Base-by-base conservation (phyloP, 495 filamentous ascomycete species). In the Neurospora intermedia region DNA sequence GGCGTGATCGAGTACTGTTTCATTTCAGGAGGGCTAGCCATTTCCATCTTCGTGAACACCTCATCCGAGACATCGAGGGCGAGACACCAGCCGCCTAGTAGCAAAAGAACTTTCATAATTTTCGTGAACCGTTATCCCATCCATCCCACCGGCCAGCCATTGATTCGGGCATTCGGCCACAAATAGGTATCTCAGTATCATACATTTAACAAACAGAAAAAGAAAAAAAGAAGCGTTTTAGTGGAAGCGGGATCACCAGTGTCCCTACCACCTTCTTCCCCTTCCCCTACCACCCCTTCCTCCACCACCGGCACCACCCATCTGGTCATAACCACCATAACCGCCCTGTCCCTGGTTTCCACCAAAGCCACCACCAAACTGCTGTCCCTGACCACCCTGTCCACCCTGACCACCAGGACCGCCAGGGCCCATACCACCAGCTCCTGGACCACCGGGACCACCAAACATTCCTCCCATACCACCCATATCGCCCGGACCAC, bases 291-390 rank as follows among this genome's bases (percentile, higher is more conserved):
- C 81, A 39, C 83, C 75, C 23, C 81, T 80, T 13, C 80, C 86
- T 39, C 80, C 79, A 69, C 81, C 81, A 31, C 79, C 78, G 41
- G 80, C 83, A 16, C 84, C 82, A 11, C 80, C 82, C 84, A 89
- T 88, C 73, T 88, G 86, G 74, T 87, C 89, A 71, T 87, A 88
- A 9, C 87, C 84, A 18, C 85, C 85, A 74, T 84, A 89, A n/a
- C 82, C 86, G 3, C 54, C 54, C 46, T 86, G 85, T 43, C 83
- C 84, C 74, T 87, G 86, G 41, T 82, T 83, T 41, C 84, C 85
- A 18, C 81, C 81, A 72, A 87, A 87, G 0, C 85, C 84, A 41
- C 82, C 82, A 9, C 54, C 54, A 71, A 80, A 87, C 18, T 80
- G 82, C 31, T 82, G 83, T 38, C 84, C 84, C 69, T 85, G 84